Evolutionary conservation across 139 green algal species (phyloP), one percentile per base, ranked within the genome.

Genomic region (Tetradesmus lagerheimii): DNA sequence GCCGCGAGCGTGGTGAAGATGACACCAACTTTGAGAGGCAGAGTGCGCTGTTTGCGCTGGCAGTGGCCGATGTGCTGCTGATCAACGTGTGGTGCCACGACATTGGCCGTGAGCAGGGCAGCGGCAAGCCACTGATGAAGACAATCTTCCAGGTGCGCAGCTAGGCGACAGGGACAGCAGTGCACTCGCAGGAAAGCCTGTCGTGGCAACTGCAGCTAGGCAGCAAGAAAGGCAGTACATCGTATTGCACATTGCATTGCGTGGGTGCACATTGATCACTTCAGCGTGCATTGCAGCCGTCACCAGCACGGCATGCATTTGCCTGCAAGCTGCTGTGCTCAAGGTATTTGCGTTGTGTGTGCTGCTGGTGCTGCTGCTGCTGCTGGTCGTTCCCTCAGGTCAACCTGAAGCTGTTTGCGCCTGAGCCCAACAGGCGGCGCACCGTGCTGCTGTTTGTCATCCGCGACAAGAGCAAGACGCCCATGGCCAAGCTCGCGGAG

Each of bases 51-150:
- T 99, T 99, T 92, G 98, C 98, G 6, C 92, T 99, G 75, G 96
- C 98, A 4, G 93, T 97, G 29, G 95, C 98, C 6, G 98, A 99
- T 90, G 93, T 99, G 0, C 91, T 99, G 80, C 90, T 99, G 71
- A 95, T 99, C 77, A 99, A 99, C 94, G 97, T 99, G 85, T 99
- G 97, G 96, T 98, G 96, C 89, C 97, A 99, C 91, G 98, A 99
- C 92, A 97, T 99, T 83, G 98, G 98, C 1, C 92, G 98, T n/a
- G 98, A 99, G 92, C 93, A 97, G 39, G 98, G 97, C 9, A 94
- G 96, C 8, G 98, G 98, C 81, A 99, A 99, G 94, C 98, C 98
- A 0, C 94, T 99, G 50, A 94, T 99, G 57, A 99, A 98, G 89
- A 99, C 98, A 9, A 98, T 99, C 62, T 98, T 99, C 77, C 97